Percentiles rank a stretch among this genome's conserved stretches.
Evolutionary conservation across 345 rosid genomes (phyloP).

Genomic region (Gossypium raimondii): DNA sequence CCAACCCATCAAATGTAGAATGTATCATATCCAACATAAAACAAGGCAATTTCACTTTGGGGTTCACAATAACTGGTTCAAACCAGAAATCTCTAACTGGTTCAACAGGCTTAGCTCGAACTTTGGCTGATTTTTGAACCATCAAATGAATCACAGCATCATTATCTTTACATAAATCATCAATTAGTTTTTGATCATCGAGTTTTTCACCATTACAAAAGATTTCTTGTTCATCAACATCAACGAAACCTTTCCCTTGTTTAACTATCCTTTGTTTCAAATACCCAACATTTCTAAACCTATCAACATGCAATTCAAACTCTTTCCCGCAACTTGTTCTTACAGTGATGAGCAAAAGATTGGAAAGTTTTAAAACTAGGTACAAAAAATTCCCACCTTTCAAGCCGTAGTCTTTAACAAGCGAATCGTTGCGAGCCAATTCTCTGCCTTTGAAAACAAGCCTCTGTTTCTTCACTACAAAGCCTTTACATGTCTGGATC

Average conservation of each 20-base stretch:
- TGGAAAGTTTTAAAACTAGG: constrained; percentile 70
- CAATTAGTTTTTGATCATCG: constrained; percentile 50
- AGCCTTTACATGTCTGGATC: constrained; percentile 80
- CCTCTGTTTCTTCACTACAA: constrained; percentile 72
- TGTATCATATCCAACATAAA: constrained; percentile 52
- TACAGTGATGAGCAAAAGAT: constrained; percentile 60
- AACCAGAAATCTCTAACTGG: constrained; percentile 39
- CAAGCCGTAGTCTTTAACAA: constrained; percentile 72
- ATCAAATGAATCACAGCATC: constrained; percentile 70
- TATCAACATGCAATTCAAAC: constrained; percentile 64
- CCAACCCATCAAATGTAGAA: constrained; percentile 58
- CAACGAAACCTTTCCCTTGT: constrained; percentile 59
- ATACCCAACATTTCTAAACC: constrained; percentile 56
- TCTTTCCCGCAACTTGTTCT: constrained; percentile 57
- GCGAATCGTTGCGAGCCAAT: constrained; percentile 59
- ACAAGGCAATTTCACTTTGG: constrained; percentile 38
- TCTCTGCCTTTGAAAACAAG: constrained; percentile 78
- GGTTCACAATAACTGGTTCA: constrained; percentile 48
- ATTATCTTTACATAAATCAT: constrained; percentile 44
- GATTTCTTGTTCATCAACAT: constrained; percentile 65
- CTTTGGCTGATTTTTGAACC: constrained; percentile 61
- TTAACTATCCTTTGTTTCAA: constrained; percentile 59
- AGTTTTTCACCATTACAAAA: constrained; percentile 67
- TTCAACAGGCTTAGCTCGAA: constrained; percentile 43
- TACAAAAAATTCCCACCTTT: constrained; percentile 67